Conservation (phyloP, 129 eudicot genomes). For the Artemisia annua region DNA sequence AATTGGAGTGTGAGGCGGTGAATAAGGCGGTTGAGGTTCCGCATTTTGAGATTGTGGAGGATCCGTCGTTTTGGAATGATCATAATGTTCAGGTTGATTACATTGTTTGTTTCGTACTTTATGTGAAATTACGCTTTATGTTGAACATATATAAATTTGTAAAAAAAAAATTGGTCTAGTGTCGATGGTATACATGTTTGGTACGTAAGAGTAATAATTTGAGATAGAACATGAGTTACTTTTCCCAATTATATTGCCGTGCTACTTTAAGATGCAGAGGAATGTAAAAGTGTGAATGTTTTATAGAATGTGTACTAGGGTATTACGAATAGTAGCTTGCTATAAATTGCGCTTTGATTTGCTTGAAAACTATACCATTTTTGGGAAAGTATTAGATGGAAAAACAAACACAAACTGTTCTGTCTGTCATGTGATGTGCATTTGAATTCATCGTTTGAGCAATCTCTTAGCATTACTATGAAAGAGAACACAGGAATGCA, state of each 20-base stretch:
- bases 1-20: constrained; percentile 35
- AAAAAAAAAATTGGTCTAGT: background rate
- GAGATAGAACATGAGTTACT: background rate
- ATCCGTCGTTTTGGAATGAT: constrained; percentile 80
- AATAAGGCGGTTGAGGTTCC: constrained; percentile 42
- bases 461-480: background rate
- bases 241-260: no score
- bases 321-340: background rate
- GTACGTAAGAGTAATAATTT: background rate
- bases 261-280: no score
- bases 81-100: constrained; percentile 86
- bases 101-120: background rate
- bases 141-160: background rate
- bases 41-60: constrained; percentile 66
- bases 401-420: constrained; percentile 6
- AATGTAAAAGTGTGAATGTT: no score
- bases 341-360: background rate
- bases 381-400: constrained; percentile 13
- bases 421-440: no score
- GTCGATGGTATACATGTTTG: background rate
- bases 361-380: background rate
- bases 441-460: no score
- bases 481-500: constrained; percentile 3
- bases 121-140: background rate
- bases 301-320: background rate